phyloP scores from a whole-genome alignment of 208 protist genomes.

The Angomonas deanei region DNA sequence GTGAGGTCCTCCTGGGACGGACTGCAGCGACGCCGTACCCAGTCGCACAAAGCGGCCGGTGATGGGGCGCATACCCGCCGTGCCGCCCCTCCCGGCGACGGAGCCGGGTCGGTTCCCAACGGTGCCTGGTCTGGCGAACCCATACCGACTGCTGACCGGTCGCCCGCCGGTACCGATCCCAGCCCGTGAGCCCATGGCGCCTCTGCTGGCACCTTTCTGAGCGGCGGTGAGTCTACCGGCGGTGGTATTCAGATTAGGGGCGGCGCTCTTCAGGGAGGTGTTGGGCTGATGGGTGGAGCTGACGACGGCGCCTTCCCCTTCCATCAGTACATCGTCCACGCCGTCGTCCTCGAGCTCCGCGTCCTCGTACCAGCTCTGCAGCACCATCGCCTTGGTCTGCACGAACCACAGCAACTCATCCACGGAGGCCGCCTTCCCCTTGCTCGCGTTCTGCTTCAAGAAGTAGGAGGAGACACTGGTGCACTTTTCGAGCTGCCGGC shows the following conservation, averaged over 20 bases:
- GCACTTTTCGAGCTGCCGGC: slow-evolving; percentile 81
- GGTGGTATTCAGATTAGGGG: not conserved
- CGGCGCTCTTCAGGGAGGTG: slow-evolving; percentile 68
- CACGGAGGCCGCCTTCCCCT: slow-evolving; percentile 5
- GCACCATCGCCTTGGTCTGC: slow-evolving; percentile 86
- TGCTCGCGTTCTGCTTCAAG: slow-evolving; percentile 24
- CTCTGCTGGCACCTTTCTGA: slow-evolving; percentile 24
- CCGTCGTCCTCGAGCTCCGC: slow-evolving; percentile 94
- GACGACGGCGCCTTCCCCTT: slow-evolving; percentile 86
- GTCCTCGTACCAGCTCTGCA: slow-evolving; percentile 93
- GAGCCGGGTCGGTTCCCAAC: slow-evolving; percentile 38
- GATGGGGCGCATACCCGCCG: slow-evolving; percentile 57
- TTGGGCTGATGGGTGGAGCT: slow-evolving; percentile 70
- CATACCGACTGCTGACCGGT: slow-evolving; percentile 70
- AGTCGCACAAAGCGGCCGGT: slow-evolving; percentile 90
- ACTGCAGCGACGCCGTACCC: slow-evolving; percentile 89
- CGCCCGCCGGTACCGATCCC: slow-evolving; percentile 38
- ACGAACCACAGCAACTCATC: slow-evolving; percentile 90
- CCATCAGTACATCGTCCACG: slow-evolving; percentile 89
- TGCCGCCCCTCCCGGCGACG: slow-evolving; percentile 32
- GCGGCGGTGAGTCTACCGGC: slow-evolving; percentile 16
- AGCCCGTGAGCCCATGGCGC: slow-evolving; percentile 16
- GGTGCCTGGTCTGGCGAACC: slow-evolving; percentile 79
- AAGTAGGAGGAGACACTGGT: slow-evolving; percentile 69
- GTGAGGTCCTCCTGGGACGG: slow-evolving; percentile 69